A percentile compares a stretch with the other conserved stretches of the same genome.
These are phyloP conservation scores for Chimonanthus praecox DNA, from an alignment of 164 flowering plant genomes.

Conservation along the genomic window DNA sequence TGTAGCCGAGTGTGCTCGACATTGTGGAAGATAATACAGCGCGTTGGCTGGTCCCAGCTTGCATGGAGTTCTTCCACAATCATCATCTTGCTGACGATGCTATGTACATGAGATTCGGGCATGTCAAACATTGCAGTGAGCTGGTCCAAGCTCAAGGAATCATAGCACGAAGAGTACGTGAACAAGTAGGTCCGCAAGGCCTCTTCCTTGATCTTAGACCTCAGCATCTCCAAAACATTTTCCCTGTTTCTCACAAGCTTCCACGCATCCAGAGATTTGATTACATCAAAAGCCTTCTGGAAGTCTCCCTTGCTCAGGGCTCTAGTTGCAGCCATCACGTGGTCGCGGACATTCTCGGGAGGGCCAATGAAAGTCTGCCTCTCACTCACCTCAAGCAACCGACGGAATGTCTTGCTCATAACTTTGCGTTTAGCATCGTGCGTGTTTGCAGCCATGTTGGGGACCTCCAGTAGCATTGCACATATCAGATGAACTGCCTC, in stretches of 20 bases:
- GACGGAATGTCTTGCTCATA: constrained; percentile 82
- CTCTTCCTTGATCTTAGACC: constrained; percentile 85
- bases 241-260: constrained; percentile 62
- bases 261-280: constrained; percentile 78
- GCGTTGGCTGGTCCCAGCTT: constrained; percentile 89
- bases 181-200: constrained; percentile 82
- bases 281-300: constrained; percentile 62
- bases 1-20: constrained; percentile 71
- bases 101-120: constrained; percentile 43
- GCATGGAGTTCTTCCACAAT: constrained; percentile 84
- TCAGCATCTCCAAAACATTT: constrained; percentile 68
- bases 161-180: constrained; percentile 58
- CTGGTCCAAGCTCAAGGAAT: constrained; percentile 68
- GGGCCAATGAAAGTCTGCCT: constrained; percentile 87
- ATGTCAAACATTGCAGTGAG: constrained; percentile 81
- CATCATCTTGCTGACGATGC: constrained; percentile 91
- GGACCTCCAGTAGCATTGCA: constrained; percentile 98
- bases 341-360: constrained; percentile 92
- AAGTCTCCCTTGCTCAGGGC: constrained; percentile 76
- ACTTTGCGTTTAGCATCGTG: constrained; percentile 72
- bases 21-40: constrained; percentile 66
- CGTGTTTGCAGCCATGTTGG: constrained; percentile 81
- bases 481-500: constrained; percentile 86
- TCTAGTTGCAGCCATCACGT: constrained; percentile 87
- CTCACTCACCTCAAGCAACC: constrained; percentile 78